These are phyloP conservation scores for Cornus suecica DNA, from an alignment of 148 eudicot genomes.

Conservation along the genomic window DNA sequence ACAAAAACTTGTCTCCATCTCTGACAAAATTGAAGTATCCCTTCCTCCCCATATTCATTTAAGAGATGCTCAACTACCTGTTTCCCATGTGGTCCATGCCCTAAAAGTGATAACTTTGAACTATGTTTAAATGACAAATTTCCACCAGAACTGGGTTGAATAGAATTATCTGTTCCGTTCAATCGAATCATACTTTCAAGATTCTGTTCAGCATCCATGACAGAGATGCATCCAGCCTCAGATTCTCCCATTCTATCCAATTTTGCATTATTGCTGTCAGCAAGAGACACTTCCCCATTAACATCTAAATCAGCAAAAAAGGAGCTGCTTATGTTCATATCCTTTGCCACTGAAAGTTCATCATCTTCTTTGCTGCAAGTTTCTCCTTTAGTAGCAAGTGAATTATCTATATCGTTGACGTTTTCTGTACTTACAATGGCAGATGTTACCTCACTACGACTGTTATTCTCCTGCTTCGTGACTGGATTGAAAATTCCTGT, in stretches of 20 bases:
- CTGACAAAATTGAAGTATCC: slow-evolving; percentile 84
- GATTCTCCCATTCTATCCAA: slow-evolving; percentile 11
- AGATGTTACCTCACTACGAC: slow-evolving; percentile 6
- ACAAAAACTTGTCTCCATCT: slow-evolving; percentile 95
- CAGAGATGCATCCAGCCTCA: slow-evolving; percentile 17
- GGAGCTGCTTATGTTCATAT: slow-evolving; percentile 17
- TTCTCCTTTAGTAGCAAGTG: slow-evolving; percentile 17
- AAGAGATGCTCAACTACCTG: slow-evolving; percentile 73
- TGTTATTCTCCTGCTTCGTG: slow-evolving; percentile 16
- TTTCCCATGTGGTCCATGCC: slow-evolving; percentile 98
- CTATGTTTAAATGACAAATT: slow-evolving; percentile 28
- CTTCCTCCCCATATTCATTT: slow-evolving; percentile 75
- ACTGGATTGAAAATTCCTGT: slow-evolving; percentile 18
- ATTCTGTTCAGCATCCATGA: slow-evolving; percentile 22
- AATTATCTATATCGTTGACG: not conserved
- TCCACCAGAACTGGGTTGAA: slow-evolving; percentile 18
- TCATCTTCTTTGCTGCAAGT: slow-evolving; percentile 24
- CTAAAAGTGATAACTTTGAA: slow-evolving; percentile 76
- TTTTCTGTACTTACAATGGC: slow-evolving; percentile 13
- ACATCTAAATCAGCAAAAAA: slow-evolving; percentile 23
- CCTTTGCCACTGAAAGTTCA: slow-evolving; percentile 13
- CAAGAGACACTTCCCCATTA: slow-evolving; percentile 13
- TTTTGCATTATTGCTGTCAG: slow-evolving; percentile 8
- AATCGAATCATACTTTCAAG: slow-evolving; percentile 21
- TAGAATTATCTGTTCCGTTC: slow-evolving; percentile 18